phyloP scores from a whole-genome alignment of 2,329 filamentous ascomycete genomes.

The Bertia moriformis region DNA sequence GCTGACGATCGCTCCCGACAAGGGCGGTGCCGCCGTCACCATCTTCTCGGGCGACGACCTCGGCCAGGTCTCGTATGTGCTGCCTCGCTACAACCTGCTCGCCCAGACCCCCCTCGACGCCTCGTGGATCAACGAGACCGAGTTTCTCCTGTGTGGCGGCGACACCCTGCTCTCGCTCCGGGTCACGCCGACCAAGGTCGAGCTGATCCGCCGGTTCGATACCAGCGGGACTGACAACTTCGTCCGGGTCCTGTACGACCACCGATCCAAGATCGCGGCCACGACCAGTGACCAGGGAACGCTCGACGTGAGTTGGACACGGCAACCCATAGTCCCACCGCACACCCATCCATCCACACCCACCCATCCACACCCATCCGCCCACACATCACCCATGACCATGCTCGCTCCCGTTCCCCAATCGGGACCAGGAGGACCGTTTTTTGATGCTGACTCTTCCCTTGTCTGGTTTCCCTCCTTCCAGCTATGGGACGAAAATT shows the following conservation, averaged over 20 bases:
- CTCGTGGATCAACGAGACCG: conserved; percentile 40
- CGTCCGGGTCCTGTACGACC: conserved; percentile 40
- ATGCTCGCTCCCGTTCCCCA: no score
- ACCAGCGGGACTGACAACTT: conserved; percentile 37
- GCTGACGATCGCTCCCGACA: conserved; percentile 39
- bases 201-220: conserved; percentile 30
- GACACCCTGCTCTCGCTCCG: conserved; percentile 33
- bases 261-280: conserved; percentile 33
- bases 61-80: conserved; percentile 26
- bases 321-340: background rate
- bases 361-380: no score
- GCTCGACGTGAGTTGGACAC: conserved; percentile 25
- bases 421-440: no score
- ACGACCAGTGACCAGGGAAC: conserved; percentile 37
- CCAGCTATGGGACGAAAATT: conserved; percentile 39
- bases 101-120: conserved; percentile 37
- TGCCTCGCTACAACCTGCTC: conserved; percentile 35
- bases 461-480: conserved; percentile 2
- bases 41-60: conserved; percentile 31
- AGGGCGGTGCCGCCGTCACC: conserved; percentile 36
- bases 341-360: no score
- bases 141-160: conserved; percentile 45
- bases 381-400: background rate
- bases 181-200: conserved; percentile 29
- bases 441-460: conserved; percentile 4